Percentiles rank a stretch among this genome's conserved stretches.
Evolutionary conservation across 106 monocot genomes (phyloP).

Genomic region (Xerophyta viscosa): DNA sequence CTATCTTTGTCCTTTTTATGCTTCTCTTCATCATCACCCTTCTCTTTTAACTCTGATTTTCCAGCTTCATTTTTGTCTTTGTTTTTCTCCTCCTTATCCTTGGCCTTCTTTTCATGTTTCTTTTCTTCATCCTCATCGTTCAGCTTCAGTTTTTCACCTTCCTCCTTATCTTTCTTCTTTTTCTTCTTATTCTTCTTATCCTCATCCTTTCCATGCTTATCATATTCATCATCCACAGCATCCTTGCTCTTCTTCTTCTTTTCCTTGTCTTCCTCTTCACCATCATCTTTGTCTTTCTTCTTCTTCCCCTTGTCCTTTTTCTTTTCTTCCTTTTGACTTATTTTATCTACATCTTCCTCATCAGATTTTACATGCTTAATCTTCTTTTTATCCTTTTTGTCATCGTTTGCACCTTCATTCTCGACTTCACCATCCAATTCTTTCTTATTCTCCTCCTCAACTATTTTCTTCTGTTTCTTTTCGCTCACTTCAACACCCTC

Average conservation of each 20-base stretch:
- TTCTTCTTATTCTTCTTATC: background rate
- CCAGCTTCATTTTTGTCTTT: background rate
- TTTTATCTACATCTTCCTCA: too few relatives aligned
- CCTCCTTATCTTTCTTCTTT: slow-evolving; percentile 1
- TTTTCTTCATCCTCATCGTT: background rate
- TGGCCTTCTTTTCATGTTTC: background rate
- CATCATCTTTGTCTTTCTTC: background rate
- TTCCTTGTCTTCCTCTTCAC: background rate
- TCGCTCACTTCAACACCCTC: background rate
- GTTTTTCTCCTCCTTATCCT: background rate
- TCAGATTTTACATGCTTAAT: background rate
- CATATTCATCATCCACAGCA: slow-evolving; percentile 12
- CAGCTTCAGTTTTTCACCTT: background rate
- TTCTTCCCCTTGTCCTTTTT: background rate
- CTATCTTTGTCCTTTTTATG: background rate
- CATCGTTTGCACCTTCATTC: background rate
- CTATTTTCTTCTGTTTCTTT: slow-evolving; percentile 9
- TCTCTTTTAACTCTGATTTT: background rate
- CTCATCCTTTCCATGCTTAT: slow-evolving; percentile 1
- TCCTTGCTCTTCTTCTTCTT: slow-evolving; percentile 21
- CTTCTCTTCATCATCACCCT: background rate
- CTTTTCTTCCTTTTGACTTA: slow-evolving; percentile 5
- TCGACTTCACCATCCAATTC: background rate
- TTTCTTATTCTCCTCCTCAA: background rate
- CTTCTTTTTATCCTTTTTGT: slow-evolving; percentile 5